Percentiles rank a stretch among this genome's conserved stretches.
Evolutionary conservation across 2,329 filamentous ascomycete genomes (phyloP).

Genomic region (Colletotrichum tanaceti): DNA sequence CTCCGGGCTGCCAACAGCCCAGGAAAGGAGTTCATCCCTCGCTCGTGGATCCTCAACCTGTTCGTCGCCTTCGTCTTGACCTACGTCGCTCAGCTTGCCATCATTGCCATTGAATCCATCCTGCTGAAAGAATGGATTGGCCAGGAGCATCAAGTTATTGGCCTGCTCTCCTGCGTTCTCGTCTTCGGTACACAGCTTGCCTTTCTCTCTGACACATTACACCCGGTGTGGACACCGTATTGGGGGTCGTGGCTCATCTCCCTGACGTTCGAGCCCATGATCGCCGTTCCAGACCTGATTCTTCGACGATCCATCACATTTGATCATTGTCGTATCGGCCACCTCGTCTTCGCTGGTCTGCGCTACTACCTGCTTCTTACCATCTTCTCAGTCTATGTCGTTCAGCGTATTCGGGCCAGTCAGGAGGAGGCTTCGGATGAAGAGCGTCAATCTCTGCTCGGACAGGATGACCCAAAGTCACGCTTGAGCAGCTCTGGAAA

Average conservation of each 20-base stretch:
- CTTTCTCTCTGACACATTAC: constrained; percentile 61
- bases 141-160: constrained; percentile 64
- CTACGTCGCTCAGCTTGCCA: constrained; percentile 60
- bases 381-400: constrained; percentile 34
- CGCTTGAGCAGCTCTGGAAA: constrained; percentile 43
- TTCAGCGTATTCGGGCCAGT: constrained; percentile 36
- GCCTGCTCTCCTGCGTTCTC: constrained; percentile 70
- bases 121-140: constrained; percentile 53
- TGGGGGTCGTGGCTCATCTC: constrained; percentile 72
- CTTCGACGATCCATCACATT: constrained; percentile 45
- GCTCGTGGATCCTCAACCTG: constrained; percentile 55
- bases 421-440: constrained; percentile 57
- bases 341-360: constrained; percentile 34
- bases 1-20: constrained; percentile 49
- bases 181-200: constrained; percentile 72
- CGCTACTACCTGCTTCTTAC: constrained; percentile 37
- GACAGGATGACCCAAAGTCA: constrained; percentile 44
- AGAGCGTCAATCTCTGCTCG: constrained; percentile 69
- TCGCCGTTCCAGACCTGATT: constrained; percentile 50
- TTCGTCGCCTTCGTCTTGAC: constrained; percentile 58
- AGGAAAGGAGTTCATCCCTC: constrained; percentile 53
- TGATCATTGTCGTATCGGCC: constrained; percentile 33
- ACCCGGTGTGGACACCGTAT: constrained; percentile 71
- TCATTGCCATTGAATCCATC: constrained; percentile 53
- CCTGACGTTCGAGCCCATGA: constrained; percentile 64